Evolutionary conservation across 108 stramenopile species (phyloP).

Genomic region (Cyclostephanos tholiformis): DNA sequence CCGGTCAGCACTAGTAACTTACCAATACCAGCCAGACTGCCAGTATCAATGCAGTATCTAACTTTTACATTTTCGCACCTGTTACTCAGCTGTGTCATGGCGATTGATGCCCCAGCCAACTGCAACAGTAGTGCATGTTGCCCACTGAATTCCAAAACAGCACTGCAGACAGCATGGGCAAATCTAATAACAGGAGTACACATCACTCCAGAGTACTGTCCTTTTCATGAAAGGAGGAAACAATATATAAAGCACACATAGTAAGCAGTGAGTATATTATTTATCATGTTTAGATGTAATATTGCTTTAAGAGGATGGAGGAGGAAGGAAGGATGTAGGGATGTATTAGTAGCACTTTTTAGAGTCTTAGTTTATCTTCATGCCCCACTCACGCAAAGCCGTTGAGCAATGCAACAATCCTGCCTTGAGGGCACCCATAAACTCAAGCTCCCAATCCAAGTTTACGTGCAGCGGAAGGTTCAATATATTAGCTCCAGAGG

Average conservation of each 20-base stretch:
- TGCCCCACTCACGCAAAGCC: constrained; percentile 80
- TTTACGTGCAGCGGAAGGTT: constrained; percentile 74
- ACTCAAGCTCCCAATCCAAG: constrained; percentile 67
- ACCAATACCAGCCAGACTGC: constrained; percentile 44
- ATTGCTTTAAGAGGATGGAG: too few species aligned
- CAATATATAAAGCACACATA: too few species aligned
- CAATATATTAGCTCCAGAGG: constrained; percentile 40
- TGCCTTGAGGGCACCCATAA: constrained; percentile 56
- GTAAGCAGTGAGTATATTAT: too few species aligned
- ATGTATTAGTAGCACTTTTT: too few species aligned
- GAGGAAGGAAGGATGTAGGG: too few species aligned
- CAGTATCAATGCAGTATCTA: too few species aligned
- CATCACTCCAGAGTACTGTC: constrained; percentile 47
- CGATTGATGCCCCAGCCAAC: constrained; percentile 45
- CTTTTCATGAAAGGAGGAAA: too few species aligned
- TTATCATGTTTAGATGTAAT: too few species aligned
- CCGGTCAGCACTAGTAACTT: too few species aligned
- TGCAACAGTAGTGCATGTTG: constrained; percentile 34
- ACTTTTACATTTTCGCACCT: constrained; percentile 69
- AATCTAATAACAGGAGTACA: constrained; percentile 47
- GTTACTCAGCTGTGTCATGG: constrained; percentile 51
- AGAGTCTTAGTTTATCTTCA: constrained; percentile 44
- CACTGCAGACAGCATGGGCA: constrained; percentile 49
- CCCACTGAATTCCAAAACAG: constrained; percentile 54
- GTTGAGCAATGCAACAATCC: constrained; percentile 73